phyloP scores from a whole-genome alignment of 768 basidiomycete genomes.

The Termitomyces sp. region DNA sequence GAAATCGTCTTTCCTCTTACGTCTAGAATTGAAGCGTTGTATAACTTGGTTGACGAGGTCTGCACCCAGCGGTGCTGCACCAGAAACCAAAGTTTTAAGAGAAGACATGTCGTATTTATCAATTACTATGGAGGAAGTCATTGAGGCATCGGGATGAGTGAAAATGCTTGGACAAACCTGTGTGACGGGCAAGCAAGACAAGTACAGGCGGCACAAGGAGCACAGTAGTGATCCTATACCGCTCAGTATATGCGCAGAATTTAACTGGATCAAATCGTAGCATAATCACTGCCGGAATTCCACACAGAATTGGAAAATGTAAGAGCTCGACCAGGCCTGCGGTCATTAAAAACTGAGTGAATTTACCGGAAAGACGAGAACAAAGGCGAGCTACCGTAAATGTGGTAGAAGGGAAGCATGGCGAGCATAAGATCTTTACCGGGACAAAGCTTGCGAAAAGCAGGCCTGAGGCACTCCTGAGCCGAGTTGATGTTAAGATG shows the following conservation, averaged over 20 bases:
- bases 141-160: too few relatives aligned
- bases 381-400: conserved; percentile 27
- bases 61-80: conserved; percentile 75
- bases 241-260: conserved; percentile 62
- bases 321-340: conserved; percentile 56
- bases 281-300: conserved; percentile 51
- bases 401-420: conserved; percentile 54
- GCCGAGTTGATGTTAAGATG: conserved; percentile 64
- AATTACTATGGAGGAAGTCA: conserved; percentile 34
- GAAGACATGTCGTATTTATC: conserved; percentile 62
- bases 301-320: conserved; percentile 45
- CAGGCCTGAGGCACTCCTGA: conserved; percentile 40
- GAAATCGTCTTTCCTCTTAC: conserved; percentile 33
- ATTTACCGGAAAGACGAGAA: background rate
- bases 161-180: conserved; percentile 36
- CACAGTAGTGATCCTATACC: conserved; percentile 51
- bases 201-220: conserved; percentile 80
- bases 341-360: background rate
- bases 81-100: conserved; percentile 56
- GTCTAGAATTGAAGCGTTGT: conserved; percentile 26
- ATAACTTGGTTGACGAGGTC: conserved; percentile 49
- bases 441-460: conserved; percentile 34
- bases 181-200: conserved; percentile 64
- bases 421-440: conserved; percentile 51
- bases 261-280: conserved; percentile 63